A percentile compares a stretch with the other conserved stretches of the same genome.
Conservation (phyloP, 441 rosid genomes). For the Pelargonium fulgidum region DNA sequence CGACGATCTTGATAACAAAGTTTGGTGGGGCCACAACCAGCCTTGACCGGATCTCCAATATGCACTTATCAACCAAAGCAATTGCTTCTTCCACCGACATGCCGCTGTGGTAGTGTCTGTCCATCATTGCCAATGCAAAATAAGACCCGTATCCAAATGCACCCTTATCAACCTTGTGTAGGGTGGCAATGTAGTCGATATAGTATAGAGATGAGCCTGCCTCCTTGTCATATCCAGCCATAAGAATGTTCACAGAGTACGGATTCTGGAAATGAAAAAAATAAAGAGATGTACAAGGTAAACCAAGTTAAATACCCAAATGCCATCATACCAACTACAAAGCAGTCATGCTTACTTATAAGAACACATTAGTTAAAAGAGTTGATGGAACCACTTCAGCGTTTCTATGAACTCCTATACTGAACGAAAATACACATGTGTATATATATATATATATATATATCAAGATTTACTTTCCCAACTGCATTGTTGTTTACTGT, state of each 20-base stretch:
- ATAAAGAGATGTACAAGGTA: background rate
- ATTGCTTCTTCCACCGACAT: conserved; percentile 85
- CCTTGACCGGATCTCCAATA: conserved; percentile 78
- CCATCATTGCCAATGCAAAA: conserved; percentile 87
- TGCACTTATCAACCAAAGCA: conserved; percentile 79
- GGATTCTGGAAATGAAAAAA: conserved; percentile 52
- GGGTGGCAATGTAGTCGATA: conserved; percentile 87
- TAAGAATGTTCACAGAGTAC: conserved; percentile 71
- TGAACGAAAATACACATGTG: background rate
- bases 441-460: too few relatives aligned
- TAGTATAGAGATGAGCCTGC: conserved; percentile 90
- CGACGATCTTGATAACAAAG: conserved; percentile 91
- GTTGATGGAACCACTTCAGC: too few relatives aligned
- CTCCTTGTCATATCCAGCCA: conserved; percentile 93
- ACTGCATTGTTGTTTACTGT: background rate
- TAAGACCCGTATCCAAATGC: conserved; percentile 94
- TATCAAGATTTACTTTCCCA: background rate
- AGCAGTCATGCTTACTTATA: background rate
- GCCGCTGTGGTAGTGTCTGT: conserved; percentile 80
- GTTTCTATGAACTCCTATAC: background rate
- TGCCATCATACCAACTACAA: background rate
- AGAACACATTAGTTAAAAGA: too few relatives aligned
- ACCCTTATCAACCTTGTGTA: conserved; percentile 93
- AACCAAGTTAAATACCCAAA: conserved; percentile 5
- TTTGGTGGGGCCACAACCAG: conserved; percentile 90